A percentile compares a stretch with the other conserved stretches of the same genome.
Conservation (phyloP, 2,329 filamentous ascomycete species). For the Phyllosticta paracitricarpa region DNA sequence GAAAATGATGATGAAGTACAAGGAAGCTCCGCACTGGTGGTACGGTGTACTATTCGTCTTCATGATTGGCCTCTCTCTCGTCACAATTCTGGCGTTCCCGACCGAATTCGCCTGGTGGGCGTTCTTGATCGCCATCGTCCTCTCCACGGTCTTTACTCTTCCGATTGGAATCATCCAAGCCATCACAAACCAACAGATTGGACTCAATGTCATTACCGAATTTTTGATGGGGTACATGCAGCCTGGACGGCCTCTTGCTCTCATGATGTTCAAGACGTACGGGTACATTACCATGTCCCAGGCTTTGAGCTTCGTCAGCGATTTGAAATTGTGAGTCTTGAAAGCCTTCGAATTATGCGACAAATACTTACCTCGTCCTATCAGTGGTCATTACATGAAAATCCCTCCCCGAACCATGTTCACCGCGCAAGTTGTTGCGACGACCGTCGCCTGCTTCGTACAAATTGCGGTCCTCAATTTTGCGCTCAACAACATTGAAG, state of each 20-base stretch:
- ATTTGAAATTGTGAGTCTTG: slow-evolving; percentile 31
- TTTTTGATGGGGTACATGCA: slow-evolving; percentile 13
- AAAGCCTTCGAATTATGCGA: slow-evolving; percentile 32
- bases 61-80: slow-evolving; percentile 17
- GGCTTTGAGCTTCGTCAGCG: slow-evolving; percentile 12
- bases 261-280: slow-evolving; percentile 36
- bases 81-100: slow-evolving; percentile 18
- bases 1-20: slow-evolving; percentile 21
- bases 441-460: slow-evolving; percentile 55
- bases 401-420: slow-evolving; percentile 58
- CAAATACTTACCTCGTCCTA: slow-evolving; percentile 20
- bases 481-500: slow-evolving; percentile 45
- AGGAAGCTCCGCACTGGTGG: slow-evolving; percentile 21
- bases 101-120: slow-evolving; percentile 25
- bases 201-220: slow-evolving; percentile 15
- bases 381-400: slow-evolving; percentile 41
- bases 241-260: slow-evolving; percentile 14
- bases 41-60: slow-evolving; percentile 16
- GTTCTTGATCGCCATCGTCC: slow-evolving; percentile 18
- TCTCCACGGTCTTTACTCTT: slow-evolving; percentile 16
- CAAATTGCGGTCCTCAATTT: slow-evolving; percentile 56
- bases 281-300: slow-evolving; percentile 25
- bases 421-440: slow-evolving; percentile 54
- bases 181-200: slow-evolving; percentile 14
- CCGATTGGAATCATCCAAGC: slow-evolving; percentile 19